A percentile compares a stretch with the other conserved stretches of the same genome.
phyloP scores from a whole-genome alignment of 305 asterid species.

The Ilex paraguariensis region DNA sequence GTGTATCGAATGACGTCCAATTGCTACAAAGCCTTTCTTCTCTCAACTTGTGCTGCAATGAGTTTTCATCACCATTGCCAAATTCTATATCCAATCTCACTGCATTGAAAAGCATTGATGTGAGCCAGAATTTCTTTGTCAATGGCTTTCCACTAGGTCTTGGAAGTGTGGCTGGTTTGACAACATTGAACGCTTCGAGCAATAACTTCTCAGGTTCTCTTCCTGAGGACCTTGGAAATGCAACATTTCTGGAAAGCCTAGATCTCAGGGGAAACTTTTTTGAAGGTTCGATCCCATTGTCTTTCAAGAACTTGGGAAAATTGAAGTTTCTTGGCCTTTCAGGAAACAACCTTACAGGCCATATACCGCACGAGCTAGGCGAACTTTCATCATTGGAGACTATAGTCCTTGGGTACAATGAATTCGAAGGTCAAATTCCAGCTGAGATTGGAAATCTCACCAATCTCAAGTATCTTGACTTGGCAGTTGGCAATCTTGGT shows the following conservation, averaged over 20 bases:
- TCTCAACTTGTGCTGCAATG: slow-evolving; percentile 58
- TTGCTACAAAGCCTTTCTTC: slow-evolving; percentile 25
- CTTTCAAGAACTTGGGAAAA: slow-evolving; percentile 45
- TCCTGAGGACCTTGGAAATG: slow-evolving; percentile 65
- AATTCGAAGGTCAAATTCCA: slow-evolving; percentile 65
- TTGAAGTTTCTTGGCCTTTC: slow-evolving; percentile 84
- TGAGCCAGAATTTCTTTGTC: slow-evolving; percentile 63
- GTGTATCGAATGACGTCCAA: slow-evolving; percentile 42
- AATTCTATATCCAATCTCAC: slow-evolving; percentile 47
- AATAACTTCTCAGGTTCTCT: slow-evolving; percentile 70
- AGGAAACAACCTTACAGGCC: slow-evolving; percentile 70
- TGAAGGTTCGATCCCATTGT: slow-evolving; percentile 59
- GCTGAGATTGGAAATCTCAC: slow-evolving; percentile 61
- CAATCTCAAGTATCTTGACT: slow-evolving; percentile 63
- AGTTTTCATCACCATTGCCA: slow-evolving; percentile 53
- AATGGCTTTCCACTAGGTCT: slow-evolving; percentile 53
- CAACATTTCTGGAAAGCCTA: slow-evolving; percentile 51
- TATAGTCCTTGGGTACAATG: slow-evolving; percentile 69
- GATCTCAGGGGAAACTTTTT: slow-evolving; percentile 87
- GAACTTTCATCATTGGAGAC: slow-evolving; percentile 57
- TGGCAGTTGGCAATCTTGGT: slow-evolving; percentile 65
- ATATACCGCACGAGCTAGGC: slow-evolving; percentile 63
- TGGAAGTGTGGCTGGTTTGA: slow-evolving; percentile 38
- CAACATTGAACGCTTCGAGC: slow-evolving; percentile 61
- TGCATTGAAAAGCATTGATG: slow-evolving; percentile 44